Conservation (phyloP, 2,329 filamentous ascomycete genomes). For the Myotisia sp. region DNA sequence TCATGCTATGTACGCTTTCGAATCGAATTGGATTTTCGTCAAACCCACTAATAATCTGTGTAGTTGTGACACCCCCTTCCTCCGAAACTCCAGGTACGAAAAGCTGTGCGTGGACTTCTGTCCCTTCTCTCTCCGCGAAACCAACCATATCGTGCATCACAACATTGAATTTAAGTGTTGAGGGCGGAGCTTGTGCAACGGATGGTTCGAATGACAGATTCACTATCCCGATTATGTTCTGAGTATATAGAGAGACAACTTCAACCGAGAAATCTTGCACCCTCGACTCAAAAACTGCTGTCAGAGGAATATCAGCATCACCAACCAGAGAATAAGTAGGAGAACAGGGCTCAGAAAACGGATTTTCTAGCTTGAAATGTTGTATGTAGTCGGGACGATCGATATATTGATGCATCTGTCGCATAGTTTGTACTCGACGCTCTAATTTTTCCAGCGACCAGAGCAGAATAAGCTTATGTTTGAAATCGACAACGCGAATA, state of each 20-base stretch:
- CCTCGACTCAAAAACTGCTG: slow-evolving; percentile 82
- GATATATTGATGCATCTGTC: slow-evolving; percentile 92
- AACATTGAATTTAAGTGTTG: slow-evolving; percentile 93
- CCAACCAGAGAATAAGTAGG: slow-evolving; percentile 85
- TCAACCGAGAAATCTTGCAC: slow-evolving; percentile 91
- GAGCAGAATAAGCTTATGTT: slow-evolving; percentile 67
- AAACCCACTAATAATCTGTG: slow-evolving; percentile 85
- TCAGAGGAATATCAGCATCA: slow-evolving; percentile 81
- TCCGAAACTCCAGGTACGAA: slow-evolving; percentile 85
- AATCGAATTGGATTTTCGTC: slow-evolving; percentile 87
- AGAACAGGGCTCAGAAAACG: slow-evolving; percentile 81
- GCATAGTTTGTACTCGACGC: slow-evolving; percentile 76
- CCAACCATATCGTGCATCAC: slow-evolving; percentile 94
- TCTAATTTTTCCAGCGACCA: slow-evolving; percentile 93
- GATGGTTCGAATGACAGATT: slow-evolving; percentile 86
- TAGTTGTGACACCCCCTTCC: slow-evolving; percentile 77
- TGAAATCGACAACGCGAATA: slow-evolving; percentile 81
- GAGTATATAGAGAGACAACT: slow-evolving; percentile 82
- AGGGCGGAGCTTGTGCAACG: slow-evolving; percentile 77
- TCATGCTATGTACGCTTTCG: slow-evolving; percentile 98
- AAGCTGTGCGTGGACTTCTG: slow-evolving; percentile 90
- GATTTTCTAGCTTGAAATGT: slow-evolving; percentile 83
- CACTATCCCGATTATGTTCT: slow-evolving; percentile 77
- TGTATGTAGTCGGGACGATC: slow-evolving; percentile 89
- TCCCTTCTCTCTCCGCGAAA: slow-evolving; percentile 90